Base-by-base conservation (phyloP, 2,329 filamentous ascomycete genomes). In the Fusarium hostae region DNA sequence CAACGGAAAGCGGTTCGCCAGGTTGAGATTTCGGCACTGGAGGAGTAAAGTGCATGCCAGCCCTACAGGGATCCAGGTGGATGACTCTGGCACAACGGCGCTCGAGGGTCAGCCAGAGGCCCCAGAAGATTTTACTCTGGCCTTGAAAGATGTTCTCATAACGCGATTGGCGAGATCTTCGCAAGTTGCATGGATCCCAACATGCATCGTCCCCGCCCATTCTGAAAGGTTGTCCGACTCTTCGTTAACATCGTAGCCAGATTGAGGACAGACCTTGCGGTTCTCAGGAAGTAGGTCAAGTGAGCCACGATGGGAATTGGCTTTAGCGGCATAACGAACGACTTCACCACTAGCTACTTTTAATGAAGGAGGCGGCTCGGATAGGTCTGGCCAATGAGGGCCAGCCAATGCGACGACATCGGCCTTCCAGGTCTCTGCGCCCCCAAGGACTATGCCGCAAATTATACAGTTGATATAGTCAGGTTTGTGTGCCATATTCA, bases 391-490 rank as follows among this genome's bases (percentile, higher is more conserved):
- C 65, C 61, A 68, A 22, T 66, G 50, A 2, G 62, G 54, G 3
- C 55, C 65, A 10, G 20, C 10, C 32, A 66, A 45, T 10, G 18
- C 65, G 24, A 66, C 20, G 4, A 26, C 16, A 4, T 66, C 22
- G 6, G 12, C 30, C 4, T 18, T 22, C 59, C 52, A 52, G 5
- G 40, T n/a, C 6, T 28, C 24, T 3, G 13, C 16, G 20, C 26
- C 16, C 1, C 35, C 10, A 16, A 69, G 52, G 2, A 18, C 3
- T 12, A 70, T 15, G 41, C 59, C 60, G 6, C 67, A 70, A 32
- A 69, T 65, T 2, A 44, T 51, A 20, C 66, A 68, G 11, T 28
- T 24, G 24, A 51, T 8, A 24, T 16, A 61, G 12, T 66, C 65
- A n/a, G 44, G 37, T 13, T 55, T 61, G 8, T 28, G 11, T 8